Conservation (phyloP, 257 asterid genomes). For the Forsythia suspensa region DNA sequence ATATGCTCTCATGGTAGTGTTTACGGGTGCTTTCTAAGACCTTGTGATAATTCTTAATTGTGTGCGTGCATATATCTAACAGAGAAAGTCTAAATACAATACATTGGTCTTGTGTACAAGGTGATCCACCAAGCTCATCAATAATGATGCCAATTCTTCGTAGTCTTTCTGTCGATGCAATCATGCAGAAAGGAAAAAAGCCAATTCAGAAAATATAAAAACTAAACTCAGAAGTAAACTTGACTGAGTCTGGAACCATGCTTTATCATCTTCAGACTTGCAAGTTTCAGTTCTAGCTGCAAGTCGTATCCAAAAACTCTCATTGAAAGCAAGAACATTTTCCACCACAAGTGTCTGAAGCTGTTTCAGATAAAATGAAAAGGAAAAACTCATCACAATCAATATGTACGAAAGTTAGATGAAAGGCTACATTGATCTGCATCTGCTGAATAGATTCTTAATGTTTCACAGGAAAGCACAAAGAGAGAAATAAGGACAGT, state of each 20-base stretch:
- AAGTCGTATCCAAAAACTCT: constrained; percentile 88
- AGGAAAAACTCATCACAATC: not conserved
- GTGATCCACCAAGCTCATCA: constrained; percentile 79
- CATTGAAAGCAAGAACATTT: constrained; percentile 91
- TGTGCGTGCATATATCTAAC: constrained; percentile 11
- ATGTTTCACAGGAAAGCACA: not conserved
- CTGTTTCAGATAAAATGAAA: constrained; percentile 43
- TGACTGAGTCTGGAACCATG: constrained; percentile 44
- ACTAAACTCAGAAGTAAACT: constrained; percentile 16
- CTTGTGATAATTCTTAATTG: constrained; percentile 4
- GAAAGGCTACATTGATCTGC: constrained; percentile 1
- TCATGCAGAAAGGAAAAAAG: constrained; percentile 21
- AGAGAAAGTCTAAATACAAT: constrained; percentile 21
- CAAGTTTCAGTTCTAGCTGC: constrained; percentile 91
- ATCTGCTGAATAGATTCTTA: not conserved
- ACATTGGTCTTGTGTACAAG: constrained; percentile 88
- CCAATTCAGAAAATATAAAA: constrained; percentile 16
- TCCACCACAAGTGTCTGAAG: constrained; percentile 82
- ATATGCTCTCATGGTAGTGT: constrained; percentile 1
- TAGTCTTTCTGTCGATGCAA: constrained; percentile 70
- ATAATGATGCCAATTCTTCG: constrained; percentile 76
- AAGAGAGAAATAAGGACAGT: not conserved
- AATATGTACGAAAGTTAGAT: not conserved
- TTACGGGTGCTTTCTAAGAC: not conserved
- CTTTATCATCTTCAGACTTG: constrained; percentile 95